Evolutionary conservation across 2,329 filamentous ascomycete species (phyloP).

Genomic region (Penicillium sp.): DNA sequence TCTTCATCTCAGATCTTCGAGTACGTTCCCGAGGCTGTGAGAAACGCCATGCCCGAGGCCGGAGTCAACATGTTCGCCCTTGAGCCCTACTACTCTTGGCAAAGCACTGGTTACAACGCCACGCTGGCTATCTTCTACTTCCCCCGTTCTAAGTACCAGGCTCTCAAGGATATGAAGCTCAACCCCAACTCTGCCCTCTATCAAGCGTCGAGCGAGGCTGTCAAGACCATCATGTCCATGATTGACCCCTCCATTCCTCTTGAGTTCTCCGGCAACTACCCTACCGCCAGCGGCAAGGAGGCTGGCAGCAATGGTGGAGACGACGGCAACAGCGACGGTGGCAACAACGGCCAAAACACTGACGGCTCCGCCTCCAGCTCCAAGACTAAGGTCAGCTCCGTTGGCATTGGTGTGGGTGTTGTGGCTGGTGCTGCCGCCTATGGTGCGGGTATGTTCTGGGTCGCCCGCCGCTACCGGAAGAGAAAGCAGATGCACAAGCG

Average conservation of each 20-base stretch:
- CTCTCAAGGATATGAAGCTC: conserved; percentile 63
- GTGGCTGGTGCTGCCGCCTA: conserved; percentile 78
- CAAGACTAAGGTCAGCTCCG: conserved; percentile 45
- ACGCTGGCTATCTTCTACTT: conserved; percentile 74
- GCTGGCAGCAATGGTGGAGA: conserved; percentile 37
- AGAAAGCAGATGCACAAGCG: conserved; percentile 73
- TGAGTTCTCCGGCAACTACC: conserved; percentile 37
- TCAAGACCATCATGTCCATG: conserved; percentile 67
- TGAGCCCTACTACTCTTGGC: conserved; percentile 67
- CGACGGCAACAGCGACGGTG: conserved; percentile 26
- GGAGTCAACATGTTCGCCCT: conserved; percentile 66
- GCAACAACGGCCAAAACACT: conserved; percentile 31
- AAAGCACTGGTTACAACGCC: conserved; percentile 67
- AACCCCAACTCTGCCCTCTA: conserved; percentile 70
- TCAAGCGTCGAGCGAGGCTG: conserved; percentile 60
- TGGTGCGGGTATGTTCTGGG: conserved; percentile 88
- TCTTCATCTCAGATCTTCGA: conserved; percentile 81
- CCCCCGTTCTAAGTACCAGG: conserved; percentile 62
- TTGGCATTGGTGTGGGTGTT: conserved; percentile 68
- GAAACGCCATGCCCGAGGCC: conserved; percentile 54
- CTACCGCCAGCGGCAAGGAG: conserved; percentile 23
- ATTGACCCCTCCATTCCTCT: conserved; percentile 81
- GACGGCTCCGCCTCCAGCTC: conserved; percentile 47
- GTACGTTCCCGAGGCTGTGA: conserved; percentile 66
- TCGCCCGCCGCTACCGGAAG: conserved; percentile 84